Evolutionary conservation across 225 moss, liverwort and hornwort species (phyloP), one percentile per base, ranked within the genome.

Genomic region (Polytrichum formosum): DNA sequence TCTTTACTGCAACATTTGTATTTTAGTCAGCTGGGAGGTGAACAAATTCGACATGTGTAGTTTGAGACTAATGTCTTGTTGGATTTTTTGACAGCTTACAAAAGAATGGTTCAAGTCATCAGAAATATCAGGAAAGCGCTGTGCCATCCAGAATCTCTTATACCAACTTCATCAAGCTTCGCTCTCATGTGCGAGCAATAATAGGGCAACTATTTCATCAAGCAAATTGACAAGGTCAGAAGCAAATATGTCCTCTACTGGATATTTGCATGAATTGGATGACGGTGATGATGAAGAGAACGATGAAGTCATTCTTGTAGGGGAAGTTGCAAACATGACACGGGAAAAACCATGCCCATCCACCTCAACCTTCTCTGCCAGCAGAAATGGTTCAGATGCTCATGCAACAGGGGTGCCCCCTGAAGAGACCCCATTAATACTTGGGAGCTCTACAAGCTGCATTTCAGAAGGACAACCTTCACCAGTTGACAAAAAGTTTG

Each of bases 101-200:
- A 78, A 74, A 28, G 58, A 28, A 19, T 82, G 77, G 81, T 82
- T 82, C 22, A 81, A 73, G 37, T 56, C 81, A 56, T 64, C 81
- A 26, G 81, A 82, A 59, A 77, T 54, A 55, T 77, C 77, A 54
- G 77, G 74, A 18, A 82, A 82, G 74, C 81, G 81, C 5, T 54
- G 18, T 8, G 19, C 10, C 21, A 78, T 82, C 62, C 81, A 64
- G 33, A 68, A 72, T 64, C 56, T 82, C 33, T 67, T 82, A n/a
- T 25, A 56, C 18, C 19, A 75, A 68, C 67, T 82, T 7, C 65
- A 77, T 67, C 77, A 74, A 73, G 31, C 26, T 56, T 77, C 68
- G 18, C 68, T 54, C 61, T 56, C 69, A 61, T 66, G 69, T 65
- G 74, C 67, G 56, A 16, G 62, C 37, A 37, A 37, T 64, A 70